These are phyloP conservation scores for Agaricus bisporus DNA, from an alignment of 768 basidiomycete species.

Conservation along the genomic window DNA sequence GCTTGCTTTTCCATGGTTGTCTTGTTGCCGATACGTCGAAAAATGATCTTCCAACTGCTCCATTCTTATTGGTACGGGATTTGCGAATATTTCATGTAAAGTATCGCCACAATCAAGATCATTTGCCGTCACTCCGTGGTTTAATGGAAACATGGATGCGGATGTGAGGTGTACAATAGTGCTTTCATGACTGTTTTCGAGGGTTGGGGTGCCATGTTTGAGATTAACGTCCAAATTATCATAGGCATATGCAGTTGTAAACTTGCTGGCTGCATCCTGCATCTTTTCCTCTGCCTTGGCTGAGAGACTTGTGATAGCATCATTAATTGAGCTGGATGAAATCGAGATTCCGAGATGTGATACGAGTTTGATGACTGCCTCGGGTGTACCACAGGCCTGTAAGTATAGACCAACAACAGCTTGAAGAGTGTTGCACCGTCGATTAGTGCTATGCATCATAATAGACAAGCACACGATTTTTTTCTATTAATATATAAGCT, in stretches of 20 bases:
- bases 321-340: neutral
- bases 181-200: conserved; percentile 18
- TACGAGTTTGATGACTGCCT: neutral
- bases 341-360: neutral
- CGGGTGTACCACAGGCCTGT: neutral
- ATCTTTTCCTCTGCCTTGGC: neutral
- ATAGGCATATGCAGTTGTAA: conserved; percentile 22
- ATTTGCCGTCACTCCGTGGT: neutral
- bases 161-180: neutral
- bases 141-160: neutral
- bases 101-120: neutral
- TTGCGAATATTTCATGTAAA: neutral
- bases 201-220: conserved; percentile 20
- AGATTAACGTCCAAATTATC: conserved; percentile 40
- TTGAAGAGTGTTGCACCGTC: conserved; percentile 10
- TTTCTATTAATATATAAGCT: too few species aligned
- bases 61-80: neutral
- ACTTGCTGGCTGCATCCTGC: neutral
- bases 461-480: conserved; percentile 11
- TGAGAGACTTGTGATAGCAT: neutral
- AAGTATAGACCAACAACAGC: neutral
- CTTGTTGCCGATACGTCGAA: too few species aligned
- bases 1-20: neutral
- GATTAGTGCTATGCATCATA: conserved; percentile 14
- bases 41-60: neutral